Base-by-base conservation (phyloP, 345 rosid species). In the Salix dunnii region DNA sequence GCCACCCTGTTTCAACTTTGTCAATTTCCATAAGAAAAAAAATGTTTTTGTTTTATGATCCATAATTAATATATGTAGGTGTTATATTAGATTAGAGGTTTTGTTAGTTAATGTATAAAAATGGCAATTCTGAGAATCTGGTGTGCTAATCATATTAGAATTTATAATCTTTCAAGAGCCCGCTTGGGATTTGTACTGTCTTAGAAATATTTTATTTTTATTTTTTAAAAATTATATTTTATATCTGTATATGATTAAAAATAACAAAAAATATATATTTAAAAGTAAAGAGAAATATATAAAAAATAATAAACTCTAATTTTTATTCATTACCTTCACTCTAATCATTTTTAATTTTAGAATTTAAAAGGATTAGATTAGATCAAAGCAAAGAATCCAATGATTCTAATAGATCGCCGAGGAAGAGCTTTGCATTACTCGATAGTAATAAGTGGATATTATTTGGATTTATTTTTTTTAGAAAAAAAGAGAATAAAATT, bases 121-220 rank as follows among this genome's bases (percentile, higher is more conserved):
- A 68, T 68, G 83, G 61, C 40, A 23, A 77, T 67, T 73, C 67
- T 38, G 70, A 72, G 74, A 82, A 82, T 79, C 65, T 72, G 28
- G 62, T 74, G 40, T 81, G 64, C 68, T 78, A 36, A 76, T 73
- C 75, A 61, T 67, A 49, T 63, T 65, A 65, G 18, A 63, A 25
- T 20, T 49, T 75, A 12, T 75, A 69, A 75, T 75, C 28, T 63
- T 74, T 6, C 36, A 33, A 33, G 6, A 33, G 36, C 6, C 36
- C 6, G 36, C 6, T 33, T 33, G 36, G 36, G 36, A 33, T 33
- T 33, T 33, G 36, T 33, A 33, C 36, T 33, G 36, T 0, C 6
- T 33, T 33, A 33, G n/a, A 33, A 33, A 33, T 4, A 33, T 0
- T 33, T 33, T 33, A 5, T 33, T 5, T 33, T 33, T 33, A 33